Evolutionary conservation across 1,284 basidiomycete genomes (phyloP), one percentile per base, ranked within the genome.

Genomic region (Moniliella sp.): DNA sequence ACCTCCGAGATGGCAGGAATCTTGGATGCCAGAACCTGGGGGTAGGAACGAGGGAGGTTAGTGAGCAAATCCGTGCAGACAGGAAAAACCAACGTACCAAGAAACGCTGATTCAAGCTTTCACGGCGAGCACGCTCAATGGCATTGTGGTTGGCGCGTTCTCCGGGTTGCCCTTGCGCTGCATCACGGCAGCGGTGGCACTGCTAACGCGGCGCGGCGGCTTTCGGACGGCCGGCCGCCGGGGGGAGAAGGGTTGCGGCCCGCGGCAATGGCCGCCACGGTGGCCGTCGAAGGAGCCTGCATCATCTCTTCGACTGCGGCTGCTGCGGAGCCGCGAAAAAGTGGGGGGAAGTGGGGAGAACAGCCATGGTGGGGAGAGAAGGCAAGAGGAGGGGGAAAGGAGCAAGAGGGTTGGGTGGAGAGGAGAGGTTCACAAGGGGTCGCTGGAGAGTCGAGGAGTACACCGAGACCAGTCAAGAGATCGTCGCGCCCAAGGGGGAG

Each of bases 71-170:
- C n/a, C n/a, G n/a, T n/a, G n/a, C n/a, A n/a, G n/a, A n/a, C n/a
- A n/a, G n/a, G n/a, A n/a, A n/a, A n/a, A n/a, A n/a, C n/a, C n/a
- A 23, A 23, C 21, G 7, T 35, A 46, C 40, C 5, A 49, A 43
- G 37, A 53, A 51, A 13, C 49, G 48, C 2, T 40, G 40, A 31
- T 50, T 53, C 13, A 53, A 46, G 12, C 39, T 43, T 28, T 53
- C 47, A 28, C 50, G 46, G 4, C 50, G 46, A 18, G 46, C 48
- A 13, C 50, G 35, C 27, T 53, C 50, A 33, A 51, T 48, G 27
- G 50, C 48, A 25, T 53, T 53, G 38, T 53, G 50, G 3, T 44
- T 49, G 15, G 49, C 50, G 4, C 50, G 23, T 32, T 25, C 15
- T 32, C 21, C 7, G 21, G 21, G 21, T 23, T 23, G 21, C 8